Evolutionary conservation across 805 yeast genomes (phyloP).

Genomic region (Saturnispora zaruensis): DNA sequence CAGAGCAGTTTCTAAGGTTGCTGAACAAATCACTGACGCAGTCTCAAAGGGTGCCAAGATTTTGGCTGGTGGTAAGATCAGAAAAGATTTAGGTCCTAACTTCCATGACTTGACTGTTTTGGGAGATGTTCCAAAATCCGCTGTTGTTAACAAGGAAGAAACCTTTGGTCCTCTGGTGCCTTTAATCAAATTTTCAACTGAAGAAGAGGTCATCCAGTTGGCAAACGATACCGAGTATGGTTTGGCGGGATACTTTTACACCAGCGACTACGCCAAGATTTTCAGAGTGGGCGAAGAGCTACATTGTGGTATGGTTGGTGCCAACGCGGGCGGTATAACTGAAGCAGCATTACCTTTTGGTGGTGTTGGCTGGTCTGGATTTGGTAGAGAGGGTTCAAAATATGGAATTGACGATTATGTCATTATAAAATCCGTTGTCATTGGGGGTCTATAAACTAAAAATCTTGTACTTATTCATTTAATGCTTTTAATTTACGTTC

Average conservation of each 20-base stretch:
- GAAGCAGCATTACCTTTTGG: conserved; percentile 87
- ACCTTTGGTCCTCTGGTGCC: conserved; percentile 91
- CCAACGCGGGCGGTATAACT: conserved; percentile 83
- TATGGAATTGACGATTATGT: conserved; percentile 71
- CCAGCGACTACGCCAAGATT: conserved; percentile 66
- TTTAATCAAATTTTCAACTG: conserved; percentile 68
- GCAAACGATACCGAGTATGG: conserved; percentile 86
- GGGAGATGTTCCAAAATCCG: conserved; percentile 57
- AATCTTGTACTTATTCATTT: neutral
- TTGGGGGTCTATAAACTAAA: conserved; percentile 30
- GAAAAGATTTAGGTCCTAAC: conserved; percentile 31
- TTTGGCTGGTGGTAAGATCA: conserved; percentile 52
- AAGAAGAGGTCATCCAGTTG: conserved; percentile 67
- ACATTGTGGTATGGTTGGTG: conserved; percentile 86
- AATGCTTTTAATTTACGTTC: conserved; percentile 36
- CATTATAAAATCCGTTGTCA: conserved; percentile 53
- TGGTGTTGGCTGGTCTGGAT: conserved; percentile 84
- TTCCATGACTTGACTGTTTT: conserved; percentile 67
- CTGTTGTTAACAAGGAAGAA: conserved; percentile 68
- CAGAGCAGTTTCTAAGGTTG: conserved; percentile 68
- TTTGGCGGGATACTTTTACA: conserved; percentile 85
- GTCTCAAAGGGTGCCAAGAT: conserved; percentile 75
- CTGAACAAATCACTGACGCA: conserved; percentile 70
- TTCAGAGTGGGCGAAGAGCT: conserved; percentile 62
- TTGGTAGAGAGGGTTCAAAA: conserved; percentile 83